Conservation (phyloP, 306 rosid genomes). For the Trifolium subterraneum region DNA sequence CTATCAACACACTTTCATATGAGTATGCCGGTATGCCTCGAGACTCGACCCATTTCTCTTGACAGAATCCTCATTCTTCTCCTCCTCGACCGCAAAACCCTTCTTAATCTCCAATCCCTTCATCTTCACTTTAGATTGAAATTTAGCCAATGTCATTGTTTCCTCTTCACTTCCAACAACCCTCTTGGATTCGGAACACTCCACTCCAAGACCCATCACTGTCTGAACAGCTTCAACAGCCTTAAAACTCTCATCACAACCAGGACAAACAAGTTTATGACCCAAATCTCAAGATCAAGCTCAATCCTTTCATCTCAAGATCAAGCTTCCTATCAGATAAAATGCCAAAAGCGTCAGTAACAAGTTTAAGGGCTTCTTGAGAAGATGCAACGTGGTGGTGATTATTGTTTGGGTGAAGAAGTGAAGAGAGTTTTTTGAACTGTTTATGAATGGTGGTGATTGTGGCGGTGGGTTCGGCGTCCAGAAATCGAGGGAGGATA, state of each 20-base stretch:
- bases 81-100: conserved; percentile 21
- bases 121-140: conserved; percentile 61
- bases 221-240: conserved; percentile 69
- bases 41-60: conserved; percentile 37
- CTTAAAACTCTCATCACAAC: conserved; percentile 72
- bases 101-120: conserved; percentile 25
- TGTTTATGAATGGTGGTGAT: conserved; percentile 59
- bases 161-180: conserved; percentile 56
- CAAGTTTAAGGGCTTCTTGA: conserved; percentile 80
- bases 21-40: conserved; percentile 31
- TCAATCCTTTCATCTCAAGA: conserved; percentile 44
- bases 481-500: conserved; percentile 62
- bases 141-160: conserved; percentile 83
- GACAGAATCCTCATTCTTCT: conserved; percentile 27
- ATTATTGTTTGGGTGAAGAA: conserved; percentile 75
- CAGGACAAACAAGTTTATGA: conserved; percentile 71
- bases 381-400: conserved; percentile 51
- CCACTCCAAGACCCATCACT: conserved; percentile 64
- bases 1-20: too few species aligned
- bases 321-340: conserved; percentile 64
- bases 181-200: conserved; percentile 60
- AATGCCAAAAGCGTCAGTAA: conserved; percentile 65
- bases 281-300: conserved; percentile 77
- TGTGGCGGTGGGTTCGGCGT: conserved; percentile 65
- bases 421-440: conserved; percentile 72